Percentiles rank a stretch among this genome's conserved stretches.
Conservation (phyloP, 192 early-diverging fungal species). For the Backusella morwellensis region DNA sequence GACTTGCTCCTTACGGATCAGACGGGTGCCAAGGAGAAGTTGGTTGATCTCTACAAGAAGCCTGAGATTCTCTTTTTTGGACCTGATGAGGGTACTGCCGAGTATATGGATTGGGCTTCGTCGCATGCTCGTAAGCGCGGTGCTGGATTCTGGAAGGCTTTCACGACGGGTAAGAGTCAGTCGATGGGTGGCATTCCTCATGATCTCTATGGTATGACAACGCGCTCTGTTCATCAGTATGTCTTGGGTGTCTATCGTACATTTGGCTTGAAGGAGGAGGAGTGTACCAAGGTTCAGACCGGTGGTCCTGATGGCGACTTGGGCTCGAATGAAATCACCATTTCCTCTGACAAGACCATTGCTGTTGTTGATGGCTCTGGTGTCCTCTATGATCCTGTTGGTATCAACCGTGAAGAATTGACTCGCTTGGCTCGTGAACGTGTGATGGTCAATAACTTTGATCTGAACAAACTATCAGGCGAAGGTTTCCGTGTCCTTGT, state of each 20-base stretch:
- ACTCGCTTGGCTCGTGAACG: slow-evolving; percentile 79
- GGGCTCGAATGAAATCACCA: slow-evolving; percentile 98
- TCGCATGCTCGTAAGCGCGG: slow-evolving; percentile 91
- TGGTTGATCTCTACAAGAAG: slow-evolving; percentile 88
- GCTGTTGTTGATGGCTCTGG: slow-evolving; percentile 96
- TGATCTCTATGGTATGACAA: slow-evolving; percentile 98
- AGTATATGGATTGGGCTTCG: slow-evolving; percentile 99
- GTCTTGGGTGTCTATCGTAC: slow-evolving; percentile 93
- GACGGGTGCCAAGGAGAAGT: slow-evolving; percentile 95
- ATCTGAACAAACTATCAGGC: slow-evolving; percentile 70
- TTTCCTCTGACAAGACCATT: slow-evolving; percentile 93
- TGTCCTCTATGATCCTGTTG: slow-evolving; percentile 89
- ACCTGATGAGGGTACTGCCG: slow-evolving; percentile 98
- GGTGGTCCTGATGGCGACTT: slow-evolving; percentile 98
- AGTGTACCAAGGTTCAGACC: slow-evolving; percentile 90
- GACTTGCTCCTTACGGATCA: slow-evolving; percentile 83
- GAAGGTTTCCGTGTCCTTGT: slow-evolving; percentile 94
- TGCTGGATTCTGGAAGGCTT: slow-evolving; percentile 98
- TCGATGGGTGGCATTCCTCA: slow-evolving; percentile 95
- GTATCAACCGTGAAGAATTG: slow-evolving; percentile 89
- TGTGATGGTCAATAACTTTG: slow-evolving; percentile 89
- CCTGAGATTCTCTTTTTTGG: slow-evolving; percentile 99
- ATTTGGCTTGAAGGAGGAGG: slow-evolving; percentile 79
- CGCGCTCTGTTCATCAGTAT: slow-evolving; percentile 98
- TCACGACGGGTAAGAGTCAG: slow-evolving; percentile 98